These are phyloP conservation scores for Neonectria neomacrospora DNA, from an alignment of 2,329 filamentous ascomycete species.

Conservation along the genomic window DNA sequence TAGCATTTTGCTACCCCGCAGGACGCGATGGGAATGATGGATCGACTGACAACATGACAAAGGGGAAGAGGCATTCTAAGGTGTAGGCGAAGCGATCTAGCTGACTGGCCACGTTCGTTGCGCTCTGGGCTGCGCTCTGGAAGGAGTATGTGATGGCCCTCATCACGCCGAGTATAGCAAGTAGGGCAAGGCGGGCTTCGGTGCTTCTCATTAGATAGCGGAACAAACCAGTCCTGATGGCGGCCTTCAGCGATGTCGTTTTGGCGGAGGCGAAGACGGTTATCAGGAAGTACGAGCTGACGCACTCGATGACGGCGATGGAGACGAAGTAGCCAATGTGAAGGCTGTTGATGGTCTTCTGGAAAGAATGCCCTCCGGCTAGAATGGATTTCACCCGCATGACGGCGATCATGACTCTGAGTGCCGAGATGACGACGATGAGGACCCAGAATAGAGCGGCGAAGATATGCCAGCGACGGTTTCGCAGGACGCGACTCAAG, in stretches of 20 bases:
- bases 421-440: constrained; percentile 60
- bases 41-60: constrained; percentile 52
- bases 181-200: constrained; percentile 52
- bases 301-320: constrained; percentile 54
- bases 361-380: constrained; percentile 36
- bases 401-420: constrained; percentile 56
- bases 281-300: constrained; percentile 54
- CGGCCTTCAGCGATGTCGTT: constrained; percentile 42
- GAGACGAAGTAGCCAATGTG: constrained; percentile 56
- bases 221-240: constrained; percentile 50
- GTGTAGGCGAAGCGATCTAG: constrained; percentile 56
- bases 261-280: constrained; percentile 51
- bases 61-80: constrained; percentile 55
- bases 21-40: too few relatives aligned
- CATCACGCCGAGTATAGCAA: constrained; percentile 53
- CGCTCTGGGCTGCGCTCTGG: constrained; percentile 51
- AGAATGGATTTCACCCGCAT: constrained; percentile 47
- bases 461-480: constrained; percentile 56
- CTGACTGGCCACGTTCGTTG: constrained; percentile 51
- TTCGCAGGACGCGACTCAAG: constrained; percentile 61
- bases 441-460: constrained; percentile 67
- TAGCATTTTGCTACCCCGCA: not conserved
- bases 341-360: constrained; percentile 50
- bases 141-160: constrained; percentile 56
- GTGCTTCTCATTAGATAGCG: constrained; percentile 54